Base-by-base conservation (phyloP, 2,329 filamentous ascomycete genomes). In the Dactylonectria estremocensis region DNA sequence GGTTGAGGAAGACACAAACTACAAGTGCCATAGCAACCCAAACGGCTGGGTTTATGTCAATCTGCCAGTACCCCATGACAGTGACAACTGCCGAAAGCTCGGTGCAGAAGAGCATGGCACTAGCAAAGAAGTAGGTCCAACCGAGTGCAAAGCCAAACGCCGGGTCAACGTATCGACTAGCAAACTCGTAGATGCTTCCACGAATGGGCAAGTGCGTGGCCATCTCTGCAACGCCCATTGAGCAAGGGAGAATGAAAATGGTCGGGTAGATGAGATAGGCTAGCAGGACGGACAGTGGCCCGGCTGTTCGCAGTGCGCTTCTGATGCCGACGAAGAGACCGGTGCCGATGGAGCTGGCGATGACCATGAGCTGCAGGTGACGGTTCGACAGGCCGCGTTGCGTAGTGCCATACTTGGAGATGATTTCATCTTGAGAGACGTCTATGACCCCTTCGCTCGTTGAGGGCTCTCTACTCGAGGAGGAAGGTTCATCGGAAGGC, bases 131-230 rank as follows among this genome's bases (percentile, higher is more conserved):
- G 67, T 85, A 84, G 5, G 82, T 84, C 81, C 83, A 84, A 2
- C 82, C 84, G 73, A 85, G 81, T 35, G 84, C 84, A 69, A 89
- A 89, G 2, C 87, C 88, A 33, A 90, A 77, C 13, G 85, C 85
- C 0, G 85, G 84, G 70, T 90, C 87, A 16, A 87, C 83, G 68
- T 85, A 89, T 8, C 86, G 83, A 5, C 79, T 81, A 31, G 84
- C 85, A 33, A 87, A 83, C 68, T 88, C 85, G 20, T 87, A 86
- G 24, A 88, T 84, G n/a, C 84, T 84, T 18, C 85, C 82, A n/a
- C 84, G 80, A 46, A 88, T 79, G 0, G 87, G 87, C 22, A 88
- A 79, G 67, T 86, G 87, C 13, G 86, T 84, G 46, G 82, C 83
- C 84, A 89, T 88, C 77, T 89, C 87, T 64, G 85, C 87, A 22